Base-by-base conservation (phyloP, 805 yeast genomes). In the Kodamaea sagamina region DNA sequence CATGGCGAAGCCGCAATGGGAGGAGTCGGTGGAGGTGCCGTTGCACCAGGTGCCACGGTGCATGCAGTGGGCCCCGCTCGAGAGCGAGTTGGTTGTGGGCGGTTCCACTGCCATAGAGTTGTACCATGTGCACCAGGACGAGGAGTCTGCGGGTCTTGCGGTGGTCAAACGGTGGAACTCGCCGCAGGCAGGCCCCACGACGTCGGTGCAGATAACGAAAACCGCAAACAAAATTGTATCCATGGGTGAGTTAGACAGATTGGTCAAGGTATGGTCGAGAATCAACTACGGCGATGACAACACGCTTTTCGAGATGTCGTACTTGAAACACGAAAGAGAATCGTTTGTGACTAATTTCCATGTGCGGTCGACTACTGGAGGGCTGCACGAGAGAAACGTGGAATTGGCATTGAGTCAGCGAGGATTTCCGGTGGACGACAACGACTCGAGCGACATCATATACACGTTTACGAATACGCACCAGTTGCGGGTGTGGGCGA, bases 251-350 rank as follows among this genome's bases (percentile, higher is more conserved):
- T 78, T 74, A 57, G 96, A 88, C 58, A 70, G 71, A 26, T 67
- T 85, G 10, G 81, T 87, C 21, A 88, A 87, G 56, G 70, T 88
- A 2, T 90, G 96, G 96, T 73, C 81, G 42, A 68, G 97, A 39
- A 71, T 81, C 6, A 76, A 84, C 6, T 86, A 81, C 54, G 89
- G 85, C 25, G 74, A 75, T 19, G 62, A 59, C 36, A 59, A 63
- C 26, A 74, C 79, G 29, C 73, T 82, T 5, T 89, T 88, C 58
- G 93, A 85, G 52, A 65, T 88, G 48, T 66, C 79, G 0, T 82
- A 85, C 52, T 63, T 89, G 16, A 73, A 78, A n/a, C 95, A 86
- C 55, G 80, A 83, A 2, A 41, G 38, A 12, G 53, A 52, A 1
- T 56, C 72, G 1, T 72, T 72, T 41, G 79, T 89, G 0, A 71